A percentile compares a stretch with the other conserved stretches of the same genome.
Conservation (phyloP, 1,284 basidiomycete species). For the Trichosporon faecale region DNA sequence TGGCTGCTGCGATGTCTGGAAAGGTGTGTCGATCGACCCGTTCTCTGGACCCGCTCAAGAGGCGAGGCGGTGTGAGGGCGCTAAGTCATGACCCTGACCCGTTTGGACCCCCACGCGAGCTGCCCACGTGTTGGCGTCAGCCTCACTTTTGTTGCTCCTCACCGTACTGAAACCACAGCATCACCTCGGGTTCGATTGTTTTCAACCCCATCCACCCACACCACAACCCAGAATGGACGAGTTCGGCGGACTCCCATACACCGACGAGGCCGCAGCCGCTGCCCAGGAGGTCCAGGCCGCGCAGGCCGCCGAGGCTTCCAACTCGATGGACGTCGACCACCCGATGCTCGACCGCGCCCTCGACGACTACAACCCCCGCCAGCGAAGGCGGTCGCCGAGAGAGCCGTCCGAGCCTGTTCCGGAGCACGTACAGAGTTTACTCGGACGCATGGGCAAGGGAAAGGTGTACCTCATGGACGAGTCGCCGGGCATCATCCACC, state of each 20-base stretch:
- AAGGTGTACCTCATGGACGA: constrained; percentile 49
- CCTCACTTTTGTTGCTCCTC: constrained; percentile 1
- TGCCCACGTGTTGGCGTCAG: constrained; percentile 8
- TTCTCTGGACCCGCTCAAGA: not conserved
- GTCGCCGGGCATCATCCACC: constrained; percentile 40
- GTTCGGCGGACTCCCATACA: constrained; percentile 39
- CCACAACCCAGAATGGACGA: constrained; percentile 12
- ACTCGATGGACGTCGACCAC: constrained; percentile 21
- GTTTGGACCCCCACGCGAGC: not conserved
- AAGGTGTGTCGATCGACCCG: not conserved
- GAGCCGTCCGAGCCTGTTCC: constrained; percentile 29
- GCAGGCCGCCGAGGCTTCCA: not conserved
- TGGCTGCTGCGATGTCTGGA: not conserved
- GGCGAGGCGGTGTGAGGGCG: constrained; percentile 7
- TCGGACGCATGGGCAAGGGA: constrained; percentile 45
- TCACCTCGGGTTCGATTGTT: not conserved
- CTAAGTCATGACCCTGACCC: not conserved
- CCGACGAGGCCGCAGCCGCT: constrained; percentile 18
- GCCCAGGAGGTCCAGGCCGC: constrained; percentile 1
- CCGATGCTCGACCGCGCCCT: constrained; percentile 37
- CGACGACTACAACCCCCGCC: constrained; percentile 34
- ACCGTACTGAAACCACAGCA: not conserved
- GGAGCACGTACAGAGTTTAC: constrained; percentile 40
- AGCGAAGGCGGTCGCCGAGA: not conserved
- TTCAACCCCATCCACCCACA: constrained; percentile 2